A percentile compares a stretch with the other conserved stretches of the same genome.
Evolutionary conservation across 1,284 basidiomycete species (phyloP).

Genomic region (Cerrena zonata): DNA sequence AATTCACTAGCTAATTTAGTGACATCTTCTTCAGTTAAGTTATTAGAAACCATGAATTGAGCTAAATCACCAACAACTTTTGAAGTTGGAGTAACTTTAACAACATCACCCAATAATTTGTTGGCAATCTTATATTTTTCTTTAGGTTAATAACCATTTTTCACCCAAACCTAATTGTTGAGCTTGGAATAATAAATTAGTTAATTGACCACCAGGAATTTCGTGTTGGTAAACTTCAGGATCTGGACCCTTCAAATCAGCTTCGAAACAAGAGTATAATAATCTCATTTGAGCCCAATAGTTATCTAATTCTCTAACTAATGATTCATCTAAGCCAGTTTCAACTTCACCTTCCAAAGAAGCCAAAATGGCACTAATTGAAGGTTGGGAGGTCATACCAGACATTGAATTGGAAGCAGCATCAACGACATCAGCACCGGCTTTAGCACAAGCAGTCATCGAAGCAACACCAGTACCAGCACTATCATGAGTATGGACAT

Average conservation of each 20-base stretch:
- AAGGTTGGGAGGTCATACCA: slow-evolving; percentile 95
- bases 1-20: slow-evolving; percentile 80
- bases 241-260: slow-evolving; percentile 93
- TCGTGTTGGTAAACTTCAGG: slow-evolving; percentile 98
- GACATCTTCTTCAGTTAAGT: slow-evolving; percentile 82
- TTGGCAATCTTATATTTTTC: slow-evolving; percentile 98
- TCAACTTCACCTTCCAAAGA: slow-evolving; percentile 93
- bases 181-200: slow-evolving; percentile 98
- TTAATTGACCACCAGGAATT: slow-evolving; percentile 99
- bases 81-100: slow-evolving; percentile 90
- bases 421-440: slow-evolving; percentile 96
- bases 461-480: slow-evolving; percentile 95
- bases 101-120: slow-evolving; percentile 61
- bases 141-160: slow-evolving; percentile 96
- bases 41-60: slow-evolving; percentile 97
- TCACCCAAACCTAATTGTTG: slow-evolving; percentile 94
- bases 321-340: slow-evolving; percentile 94
- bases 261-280: slow-evolving; percentile 96
- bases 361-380: slow-evolving; percentile 94
- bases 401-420: slow-evolving; percentile 83
- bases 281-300: slow-evolving; percentile 98
- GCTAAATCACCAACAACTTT: slow-evolving; percentile 99
- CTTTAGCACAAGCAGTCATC: slow-evolving; percentile 92
- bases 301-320: slow-evolving; percentile 94
- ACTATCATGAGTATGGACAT: slow-evolving; percentile 99